A percentile compares a stretch with the other conserved stretches of the same genome.
Conservation (phyloP, 345 rosid genomes). For the Trapa bicornis region DNA sequence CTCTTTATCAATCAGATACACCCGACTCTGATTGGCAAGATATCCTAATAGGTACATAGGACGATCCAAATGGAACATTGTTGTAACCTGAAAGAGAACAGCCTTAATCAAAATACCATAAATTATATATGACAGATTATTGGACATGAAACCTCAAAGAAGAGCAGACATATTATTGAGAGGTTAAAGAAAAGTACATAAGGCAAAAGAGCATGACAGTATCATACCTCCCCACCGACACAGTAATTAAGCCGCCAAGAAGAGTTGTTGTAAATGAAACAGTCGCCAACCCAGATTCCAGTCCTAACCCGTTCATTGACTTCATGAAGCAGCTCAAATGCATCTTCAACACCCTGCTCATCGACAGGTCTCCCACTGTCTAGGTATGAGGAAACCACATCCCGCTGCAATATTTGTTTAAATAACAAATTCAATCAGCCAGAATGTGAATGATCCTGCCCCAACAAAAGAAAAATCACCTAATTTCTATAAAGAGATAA, state of each 20-base stretch:
- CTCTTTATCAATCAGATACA: constrained; percentile 94
- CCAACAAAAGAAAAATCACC: neutral
- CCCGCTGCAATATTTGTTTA: constrained; percentile 44
- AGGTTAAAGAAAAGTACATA: neutral
- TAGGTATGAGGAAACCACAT: constrained; percentile 70
- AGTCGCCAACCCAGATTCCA: constrained; percentile 99
- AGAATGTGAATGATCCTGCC: neutral
- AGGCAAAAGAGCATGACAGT: constrained; percentile 7
- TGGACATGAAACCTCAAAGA: too few relatives aligned
- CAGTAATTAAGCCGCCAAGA: constrained; percentile 98
- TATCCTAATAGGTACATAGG: constrained; percentile 99
- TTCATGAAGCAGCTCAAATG: constrained; percentile 98
- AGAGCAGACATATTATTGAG: too few relatives aligned
- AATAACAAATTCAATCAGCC: neutral
- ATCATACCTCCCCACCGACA: constrained; percentile 96
- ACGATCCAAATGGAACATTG: constrained; percentile 98
- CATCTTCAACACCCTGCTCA: constrained; percentile 98
- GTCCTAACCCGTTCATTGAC: constrained; percentile 97
- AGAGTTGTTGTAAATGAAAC: constrained; percentile 95
- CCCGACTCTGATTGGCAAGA: constrained; percentile 95
- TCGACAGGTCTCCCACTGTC: constrained; percentile 86
- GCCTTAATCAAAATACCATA: neutral
- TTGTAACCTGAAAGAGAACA: constrained; percentile 51
- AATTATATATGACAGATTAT: too few relatives aligned
- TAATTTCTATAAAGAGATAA: neutral